Evolutionary conservation across 2,329 filamentous ascomycete genomes (phyloP).

Genomic region (Colletotrichum sp.): DNA sequence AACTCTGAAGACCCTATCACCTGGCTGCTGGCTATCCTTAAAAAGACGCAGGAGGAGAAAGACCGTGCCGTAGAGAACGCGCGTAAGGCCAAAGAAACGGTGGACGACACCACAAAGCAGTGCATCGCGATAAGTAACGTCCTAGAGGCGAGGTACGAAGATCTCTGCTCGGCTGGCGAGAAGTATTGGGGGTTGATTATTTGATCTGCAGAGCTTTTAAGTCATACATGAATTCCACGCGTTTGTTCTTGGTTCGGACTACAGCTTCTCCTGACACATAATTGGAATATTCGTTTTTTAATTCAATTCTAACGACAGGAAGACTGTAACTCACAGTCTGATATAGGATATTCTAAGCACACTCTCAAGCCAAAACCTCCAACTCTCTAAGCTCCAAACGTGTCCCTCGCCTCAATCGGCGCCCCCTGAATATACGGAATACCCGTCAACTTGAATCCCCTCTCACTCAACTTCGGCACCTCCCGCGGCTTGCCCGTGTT

Average conservation of each 20-base stretch:
- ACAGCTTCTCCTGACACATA: background rate
- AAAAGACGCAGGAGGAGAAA: too few species aligned
- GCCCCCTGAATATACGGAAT: constrained; percentile 3
- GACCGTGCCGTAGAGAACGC: fast-evolving
- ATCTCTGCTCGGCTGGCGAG: fast-evolving
- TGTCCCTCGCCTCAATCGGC: background rate
- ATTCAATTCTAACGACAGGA: background rate
- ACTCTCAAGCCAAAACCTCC: fast-evolving
- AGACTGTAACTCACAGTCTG: background rate
- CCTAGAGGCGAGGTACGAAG: too few species aligned
- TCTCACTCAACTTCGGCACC: constrained; percentile 26
- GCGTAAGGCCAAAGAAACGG: too few species aligned
- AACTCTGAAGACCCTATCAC: too few species aligned
- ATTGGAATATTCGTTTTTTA: fast-evolving
- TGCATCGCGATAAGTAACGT: fast-evolving
- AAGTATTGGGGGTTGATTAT: fast-evolving
- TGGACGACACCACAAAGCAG: fast-evolving
- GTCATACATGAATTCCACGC: fast-evolving
- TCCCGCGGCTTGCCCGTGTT: constrained; percentile 23
- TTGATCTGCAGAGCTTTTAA: fast-evolving
- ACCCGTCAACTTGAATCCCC: background rate
- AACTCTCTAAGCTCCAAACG: background rate
- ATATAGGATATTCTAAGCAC: background rate
- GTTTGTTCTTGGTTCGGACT: fast-evolving
- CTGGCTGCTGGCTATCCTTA: fast-evolving